Evolutionary conservation across 148 eudicot genomes (phyloP).

Genomic region (Camellia japonica): DNA sequence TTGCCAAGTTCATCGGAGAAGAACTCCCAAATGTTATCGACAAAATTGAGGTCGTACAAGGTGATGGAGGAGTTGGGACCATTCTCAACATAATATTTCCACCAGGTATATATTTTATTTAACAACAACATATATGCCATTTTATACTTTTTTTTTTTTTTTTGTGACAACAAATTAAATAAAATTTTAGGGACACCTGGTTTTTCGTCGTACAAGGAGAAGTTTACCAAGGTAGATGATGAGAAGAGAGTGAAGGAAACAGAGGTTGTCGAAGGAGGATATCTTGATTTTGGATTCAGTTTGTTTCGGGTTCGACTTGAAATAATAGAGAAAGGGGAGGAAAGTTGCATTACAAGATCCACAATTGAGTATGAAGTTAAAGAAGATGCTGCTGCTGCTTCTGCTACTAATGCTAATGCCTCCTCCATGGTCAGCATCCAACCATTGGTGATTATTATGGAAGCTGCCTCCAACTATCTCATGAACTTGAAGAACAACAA

Average conservation of each 20-base stretch:
- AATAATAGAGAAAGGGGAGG: slow-evolving; percentile 30
- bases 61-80: slow-evolving; percentile 18
- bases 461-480: slow-evolving; percentile 23
- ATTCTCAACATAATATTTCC: background rate
- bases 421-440: slow-evolving; percentile 29
- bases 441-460: slow-evolving; percentile 28
- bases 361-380: slow-evolving; percentile 52
- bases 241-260: slow-evolving; percentile 48
- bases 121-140: background rate
- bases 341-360: slow-evolving; percentile 33
- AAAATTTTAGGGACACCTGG: background rate
- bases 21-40: background rate
- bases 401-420: slow-evolving; percentile 22
- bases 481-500: background rate
- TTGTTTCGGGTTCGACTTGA: slow-evolving; percentile 36
- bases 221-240: slow-evolving; percentile 40
- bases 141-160: background rate
- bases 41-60: slow-evolving; percentile 7
- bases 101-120: slow-evolving; percentile 12
- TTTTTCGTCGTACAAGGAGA: slow-evolving; percentile 44
- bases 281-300: slow-evolving; percentile 42
- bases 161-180: background rate
- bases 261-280: slow-evolving; percentile 58
- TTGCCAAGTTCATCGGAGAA: background rate
- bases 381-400: slow-evolving; percentile 29